Evolutionary conservation across 805 yeast genomes (phyloP).

Genomic region (Candida ovalis): DNA sequence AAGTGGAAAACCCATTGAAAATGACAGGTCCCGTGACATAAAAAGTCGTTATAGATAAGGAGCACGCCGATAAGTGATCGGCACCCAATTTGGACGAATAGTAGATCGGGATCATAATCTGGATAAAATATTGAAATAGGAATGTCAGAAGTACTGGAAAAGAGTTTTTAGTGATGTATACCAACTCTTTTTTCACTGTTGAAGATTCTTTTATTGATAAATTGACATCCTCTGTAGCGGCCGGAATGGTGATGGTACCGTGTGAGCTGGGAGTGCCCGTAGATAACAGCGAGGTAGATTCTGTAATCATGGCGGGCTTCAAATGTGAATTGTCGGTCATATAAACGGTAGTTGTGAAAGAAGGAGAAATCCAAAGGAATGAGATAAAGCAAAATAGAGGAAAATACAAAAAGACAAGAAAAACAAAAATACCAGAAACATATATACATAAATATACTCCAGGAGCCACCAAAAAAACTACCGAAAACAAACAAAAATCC

Average conservation of each 20-base stretch:
- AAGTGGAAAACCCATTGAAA: slow-evolving; percentile 69
- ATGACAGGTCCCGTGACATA: slow-evolving; percentile 69
- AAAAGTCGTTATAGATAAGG: slow-evolving; percentile 70
- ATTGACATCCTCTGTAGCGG: not conserved
- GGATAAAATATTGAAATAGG: slow-evolving; percentile 62
- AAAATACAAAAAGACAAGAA: no score
- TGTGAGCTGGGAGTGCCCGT: not conserved
- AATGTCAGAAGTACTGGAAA: slow-evolving; percentile 62
- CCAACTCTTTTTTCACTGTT: slow-evolving; percentile 17
- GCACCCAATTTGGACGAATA: slow-evolving; percentile 68
- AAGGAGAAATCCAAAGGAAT: not conserved
- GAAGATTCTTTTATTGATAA: not conserved
- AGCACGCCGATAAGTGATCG: slow-evolving; percentile 64
- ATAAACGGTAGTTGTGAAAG: no score
- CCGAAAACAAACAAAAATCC: not conserved
- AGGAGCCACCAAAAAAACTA: not conserved
- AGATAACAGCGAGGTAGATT: not conserved
- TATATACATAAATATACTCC: no score
- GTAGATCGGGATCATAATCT: slow-evolving; percentile 69
- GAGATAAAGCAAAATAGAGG: not conserved
- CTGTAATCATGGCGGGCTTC: not conserved
- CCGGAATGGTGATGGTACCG: not conserved
- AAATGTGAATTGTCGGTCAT: not conserved
- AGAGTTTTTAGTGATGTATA: slow-evolving; percentile 36
- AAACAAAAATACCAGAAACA: no score